Conservation (phyloP, 306 rosid species). For the Luffa aegyptiaca region DNA sequence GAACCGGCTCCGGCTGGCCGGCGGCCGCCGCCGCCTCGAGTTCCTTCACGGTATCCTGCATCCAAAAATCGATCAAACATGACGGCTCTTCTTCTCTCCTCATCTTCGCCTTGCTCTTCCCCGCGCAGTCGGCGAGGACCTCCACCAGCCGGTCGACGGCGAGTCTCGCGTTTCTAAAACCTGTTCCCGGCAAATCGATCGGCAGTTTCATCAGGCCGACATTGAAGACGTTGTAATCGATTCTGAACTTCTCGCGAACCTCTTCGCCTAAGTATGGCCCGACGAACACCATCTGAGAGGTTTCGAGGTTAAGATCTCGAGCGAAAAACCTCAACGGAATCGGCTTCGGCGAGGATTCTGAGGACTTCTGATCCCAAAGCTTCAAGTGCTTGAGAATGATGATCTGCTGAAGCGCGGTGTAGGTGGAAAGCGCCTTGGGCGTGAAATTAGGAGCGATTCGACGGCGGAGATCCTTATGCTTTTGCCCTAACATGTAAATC, state of each 20-base stretch:
- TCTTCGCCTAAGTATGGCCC: constrained; percentile 54
- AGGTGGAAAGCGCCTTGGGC: constrained; percentile 62
- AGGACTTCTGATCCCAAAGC: constrained; percentile 33
- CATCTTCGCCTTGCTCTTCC: constrained; percentile 44
- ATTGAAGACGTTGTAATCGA: constrained; percentile 63
- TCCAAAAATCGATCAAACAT: constrained; percentile 82
- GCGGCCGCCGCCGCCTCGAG: constrained; percentile 8
- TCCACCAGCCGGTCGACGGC: constrained; percentile 50
- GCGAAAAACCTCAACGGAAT: constrained; percentile 39
- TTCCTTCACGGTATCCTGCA: constrained; percentile 57
- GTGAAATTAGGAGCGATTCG: constrained; percentile 79
- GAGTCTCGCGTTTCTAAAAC: constrained; percentile 68
- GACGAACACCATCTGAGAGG: constrained; percentile 74
- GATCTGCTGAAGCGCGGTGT: constrained; percentile 67
- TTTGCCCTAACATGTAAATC: constrained; percentile 75
- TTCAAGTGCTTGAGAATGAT: constrained; percentile 51
- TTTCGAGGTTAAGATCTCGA: constrained; percentile 77
- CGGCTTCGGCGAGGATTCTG: constrained; percentile 2
- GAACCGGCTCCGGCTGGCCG: constrained; percentile 19
- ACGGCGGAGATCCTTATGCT: constrained; percentile 80
- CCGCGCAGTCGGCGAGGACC: constrained; percentile 34
- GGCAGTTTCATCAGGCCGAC: constrained; percentile 79
- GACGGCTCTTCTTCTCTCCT: constrained; percentile 35
- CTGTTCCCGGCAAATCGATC: constrained; percentile 62
- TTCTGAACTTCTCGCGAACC: constrained; percentile 44